Evolutionary conservation across 768 basidiomycete genomes (phyloP).

Genomic region (Russula brevipes): DNA sequence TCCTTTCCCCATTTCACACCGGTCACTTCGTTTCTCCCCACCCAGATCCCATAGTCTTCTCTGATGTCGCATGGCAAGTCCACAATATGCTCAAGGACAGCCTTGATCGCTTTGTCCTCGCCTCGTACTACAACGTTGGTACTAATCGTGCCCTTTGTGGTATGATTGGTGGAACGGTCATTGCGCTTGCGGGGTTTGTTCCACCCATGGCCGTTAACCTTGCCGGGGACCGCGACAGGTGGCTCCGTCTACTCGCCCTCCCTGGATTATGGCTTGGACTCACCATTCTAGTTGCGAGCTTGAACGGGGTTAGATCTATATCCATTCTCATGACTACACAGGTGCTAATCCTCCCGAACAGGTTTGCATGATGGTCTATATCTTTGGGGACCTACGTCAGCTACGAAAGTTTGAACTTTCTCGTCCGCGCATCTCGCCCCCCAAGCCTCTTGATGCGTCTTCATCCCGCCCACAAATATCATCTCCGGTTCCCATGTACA

Average conservation of each 20-base stretch:
- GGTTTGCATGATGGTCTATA: conserved; percentile 68
- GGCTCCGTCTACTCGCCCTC: conserved; percentile 54
- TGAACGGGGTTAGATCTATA: conserved; percentile 51
- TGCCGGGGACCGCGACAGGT: conserved; percentile 42
- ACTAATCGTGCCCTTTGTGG: conserved; percentile 66
- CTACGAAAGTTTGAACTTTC: conserved; percentile 74
- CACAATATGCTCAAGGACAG: conserved; percentile 57
- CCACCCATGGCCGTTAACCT: conserved; percentile 41
- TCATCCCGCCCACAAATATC: conserved; percentile 18
- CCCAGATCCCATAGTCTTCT: conserved; percentile 63
- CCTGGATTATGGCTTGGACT: conserved; percentile 71
- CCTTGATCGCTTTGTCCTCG: conserved; percentile 59
- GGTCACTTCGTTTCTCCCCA: conserved; percentile 49
- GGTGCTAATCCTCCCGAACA: conserved; percentile 8
- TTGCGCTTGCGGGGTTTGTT: conserved; percentile 42
- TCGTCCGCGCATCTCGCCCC: conserved; percentile 57
- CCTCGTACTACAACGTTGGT: conserved; percentile 68
- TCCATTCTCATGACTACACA: background rate
- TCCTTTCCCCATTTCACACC: conserved; percentile 45
- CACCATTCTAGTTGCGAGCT: conserved; percentile 52
- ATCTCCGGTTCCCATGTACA: conserved; percentile 13
- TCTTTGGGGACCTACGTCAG: conserved; percentile 76
- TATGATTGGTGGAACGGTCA: conserved; percentile 53
- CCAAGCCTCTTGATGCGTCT: conserved; percentile 26
- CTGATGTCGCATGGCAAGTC: conserved; percentile 52